These are phyloP conservation scores for Rhizoclosmatium globosum DNA, from an alignment of 192 early-diverging fungal species.

Conservation along the genomic window DNA sequence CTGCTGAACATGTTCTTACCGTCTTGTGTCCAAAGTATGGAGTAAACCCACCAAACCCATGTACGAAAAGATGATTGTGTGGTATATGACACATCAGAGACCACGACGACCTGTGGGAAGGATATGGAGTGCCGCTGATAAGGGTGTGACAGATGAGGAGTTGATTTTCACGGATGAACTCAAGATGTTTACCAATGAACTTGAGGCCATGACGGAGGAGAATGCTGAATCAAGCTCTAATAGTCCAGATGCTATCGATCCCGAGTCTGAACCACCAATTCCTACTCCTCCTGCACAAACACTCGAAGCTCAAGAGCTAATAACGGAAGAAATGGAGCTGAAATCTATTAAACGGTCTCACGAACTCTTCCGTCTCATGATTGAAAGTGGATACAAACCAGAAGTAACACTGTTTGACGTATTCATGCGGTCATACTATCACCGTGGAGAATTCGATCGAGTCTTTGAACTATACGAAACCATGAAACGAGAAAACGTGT, in stretches of 20 bases:
- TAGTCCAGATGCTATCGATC: too few species aligned
- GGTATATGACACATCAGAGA: neutral
- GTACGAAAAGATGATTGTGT: constrained; percentile 13
- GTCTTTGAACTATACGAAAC: constrained; percentile 5
- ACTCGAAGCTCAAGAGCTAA: neutral
- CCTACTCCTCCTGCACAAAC: neutral
- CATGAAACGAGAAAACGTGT: constrained; percentile 3
- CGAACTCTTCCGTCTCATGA: neutral
- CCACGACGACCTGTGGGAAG: neutral
- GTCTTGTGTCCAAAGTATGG: neutral
- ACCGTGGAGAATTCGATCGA: constrained; percentile 2
- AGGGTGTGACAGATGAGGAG: neutral
- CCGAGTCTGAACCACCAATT: neutral
- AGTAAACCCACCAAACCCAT: neutral
- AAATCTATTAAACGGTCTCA: neutral
- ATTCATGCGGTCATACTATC: constrained; percentile 20
- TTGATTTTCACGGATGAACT: neutral
- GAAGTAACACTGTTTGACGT: constrained; percentile 2
- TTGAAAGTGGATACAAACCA: neutral
- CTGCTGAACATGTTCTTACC: neutral
- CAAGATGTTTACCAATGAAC: neutral
- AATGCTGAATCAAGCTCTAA: neutral
- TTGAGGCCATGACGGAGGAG: neutral
- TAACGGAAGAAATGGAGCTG: neutral
- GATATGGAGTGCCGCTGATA: neutral